Evolutionary conservation across 441 rosid genomes (phyloP).

Genomic region (Hura crepitans): DNA sequence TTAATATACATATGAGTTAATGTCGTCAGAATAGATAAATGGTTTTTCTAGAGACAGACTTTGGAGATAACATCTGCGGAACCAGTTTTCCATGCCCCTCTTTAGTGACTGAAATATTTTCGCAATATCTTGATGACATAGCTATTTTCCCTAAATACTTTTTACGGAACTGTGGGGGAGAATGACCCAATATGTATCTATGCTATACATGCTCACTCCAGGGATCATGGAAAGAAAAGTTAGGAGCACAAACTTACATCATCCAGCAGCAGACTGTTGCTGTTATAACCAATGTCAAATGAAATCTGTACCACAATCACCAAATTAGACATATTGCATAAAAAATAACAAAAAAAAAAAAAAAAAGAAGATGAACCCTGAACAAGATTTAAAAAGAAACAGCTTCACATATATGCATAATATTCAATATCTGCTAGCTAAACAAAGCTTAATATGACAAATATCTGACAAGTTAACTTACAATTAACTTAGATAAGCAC

Average conservation of each 20-base stretch:
- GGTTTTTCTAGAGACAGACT: background rate
- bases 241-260: conserved; percentile 64
- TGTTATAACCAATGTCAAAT: conserved; percentile 78
- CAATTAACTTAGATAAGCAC: background rate
- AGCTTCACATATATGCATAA: background rate
- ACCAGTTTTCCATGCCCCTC: background rate
- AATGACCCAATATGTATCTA: background rate
- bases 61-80: background rate
- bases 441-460: background rate
- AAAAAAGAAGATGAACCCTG: background rate
- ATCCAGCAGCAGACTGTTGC: conserved; percentile 98
- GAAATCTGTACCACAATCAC: conserved; percentile 50
- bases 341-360: no score
- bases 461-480: background rate
- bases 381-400: background rate
- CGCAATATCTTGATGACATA: background rate
- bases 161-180: background rate
- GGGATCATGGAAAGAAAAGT: conserved; percentile 4
- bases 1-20: background rate
- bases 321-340: background rate
- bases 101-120: background rate
- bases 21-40: background rate
- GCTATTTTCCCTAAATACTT: background rate
- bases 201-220: background rate
- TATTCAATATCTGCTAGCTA: background rate